Percentiles rank a stretch among this genome's conserved stretches.
phyloP scores from a whole-genome alignment of 371 early-diverging fungal species.

The Mortierella sp. region DNA sequence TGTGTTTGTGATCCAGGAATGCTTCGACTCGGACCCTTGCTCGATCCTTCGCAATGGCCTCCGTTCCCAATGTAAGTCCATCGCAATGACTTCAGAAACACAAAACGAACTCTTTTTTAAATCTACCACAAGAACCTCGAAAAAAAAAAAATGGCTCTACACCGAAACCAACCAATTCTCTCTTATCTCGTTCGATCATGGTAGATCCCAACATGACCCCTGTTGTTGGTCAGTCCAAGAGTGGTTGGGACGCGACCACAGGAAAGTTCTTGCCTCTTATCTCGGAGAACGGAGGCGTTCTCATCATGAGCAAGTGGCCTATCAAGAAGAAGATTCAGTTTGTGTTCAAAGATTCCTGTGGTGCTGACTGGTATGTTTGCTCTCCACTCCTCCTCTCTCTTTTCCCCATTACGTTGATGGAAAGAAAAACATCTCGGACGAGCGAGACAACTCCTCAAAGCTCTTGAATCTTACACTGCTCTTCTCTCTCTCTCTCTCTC shows the following conservation, averaged over 20 bases:
- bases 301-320: conserved; percentile 49
- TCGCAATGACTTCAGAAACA: too few relatives aligned
- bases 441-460: not conserved
- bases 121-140: too few relatives aligned
- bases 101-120: too few relatives aligned
- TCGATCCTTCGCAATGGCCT: conserved; percentile 16
- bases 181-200: too few relatives aligned
- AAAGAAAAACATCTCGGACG: too few relatives aligned
- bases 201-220: conserved; percentile 46
- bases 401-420: too few relatives aligned
- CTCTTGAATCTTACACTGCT: not conserved
- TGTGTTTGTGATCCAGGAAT: conserved; percentile 35
- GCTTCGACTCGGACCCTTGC: conserved; percentile 28
- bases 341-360: conserved; percentile 40
- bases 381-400: too few relatives aligned
- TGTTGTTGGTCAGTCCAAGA: conserved; percentile 37
- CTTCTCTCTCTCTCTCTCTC: not conserved
- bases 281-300: conserved; percentile 41
- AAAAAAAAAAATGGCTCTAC: too few relatives aligned
- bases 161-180: too few relatives aligned
- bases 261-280: conserved; percentile 25
- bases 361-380: conserved; percentile 39
- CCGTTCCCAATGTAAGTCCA: conserved; percentile 36
- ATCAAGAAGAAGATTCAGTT: conserved; percentile 38
- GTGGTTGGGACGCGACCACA: conserved; percentile 48